A percentile compares a stretch with the other conserved stretches of the same genome.
Conservation (phyloP, 768 basidiomycete species). For the Chiua virens region DNA sequence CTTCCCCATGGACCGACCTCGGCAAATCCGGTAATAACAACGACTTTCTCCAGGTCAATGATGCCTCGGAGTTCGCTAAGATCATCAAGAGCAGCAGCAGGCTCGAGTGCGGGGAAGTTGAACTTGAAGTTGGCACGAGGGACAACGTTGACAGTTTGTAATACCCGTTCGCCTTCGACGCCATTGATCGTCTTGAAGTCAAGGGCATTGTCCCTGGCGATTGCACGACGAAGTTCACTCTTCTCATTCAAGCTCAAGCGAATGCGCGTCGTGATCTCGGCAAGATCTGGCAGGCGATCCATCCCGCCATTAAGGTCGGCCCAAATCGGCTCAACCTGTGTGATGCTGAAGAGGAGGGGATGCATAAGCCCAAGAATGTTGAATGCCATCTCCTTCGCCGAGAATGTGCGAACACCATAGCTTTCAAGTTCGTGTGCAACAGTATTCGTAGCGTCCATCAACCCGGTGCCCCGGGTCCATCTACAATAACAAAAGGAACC, state of each 20-base stretch:
- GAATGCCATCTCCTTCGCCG: constrained; percentile 99
- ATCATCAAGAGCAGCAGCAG: constrained; percentile 65
- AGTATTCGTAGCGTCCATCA: constrained; percentile 95
- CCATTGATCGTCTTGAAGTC: constrained; percentile 93
- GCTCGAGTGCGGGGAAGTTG: constrained; percentile 87
- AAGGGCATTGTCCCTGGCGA: constrained; percentile 91
- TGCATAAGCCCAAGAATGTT: constrained; percentile 99
- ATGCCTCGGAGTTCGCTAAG: constrained; percentile 80
- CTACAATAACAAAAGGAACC: constrained; percentile 37
- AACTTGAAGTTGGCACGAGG: constrained; percentile 98
- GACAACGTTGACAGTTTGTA: constrained; percentile 89
- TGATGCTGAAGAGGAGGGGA: constrained; percentile 97
- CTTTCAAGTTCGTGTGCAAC: constrained; percentile 93
- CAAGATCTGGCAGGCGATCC: constrained; percentile 94
- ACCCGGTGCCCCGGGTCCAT: constrained; percentile 97
- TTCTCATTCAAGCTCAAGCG: constrained; percentile 80
- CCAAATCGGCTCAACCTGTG: constrained; percentile 99
- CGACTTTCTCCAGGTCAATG: constrained; percentile 93
- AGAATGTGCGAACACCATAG: constrained; percentile 95
- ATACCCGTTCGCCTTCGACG: constrained; percentile 85
- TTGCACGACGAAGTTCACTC: constrained; percentile 89
- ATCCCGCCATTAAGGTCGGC: constrained; percentile 98
- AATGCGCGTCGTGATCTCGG: constrained; percentile 87
- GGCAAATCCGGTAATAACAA: constrained; percentile 94
- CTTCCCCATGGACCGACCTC: constrained; percentile 99